Evolutionary conservation across 2,329 filamentous ascomycete genomes (phyloP).

Genomic region (Thielaviopsis cerberus): DNA sequence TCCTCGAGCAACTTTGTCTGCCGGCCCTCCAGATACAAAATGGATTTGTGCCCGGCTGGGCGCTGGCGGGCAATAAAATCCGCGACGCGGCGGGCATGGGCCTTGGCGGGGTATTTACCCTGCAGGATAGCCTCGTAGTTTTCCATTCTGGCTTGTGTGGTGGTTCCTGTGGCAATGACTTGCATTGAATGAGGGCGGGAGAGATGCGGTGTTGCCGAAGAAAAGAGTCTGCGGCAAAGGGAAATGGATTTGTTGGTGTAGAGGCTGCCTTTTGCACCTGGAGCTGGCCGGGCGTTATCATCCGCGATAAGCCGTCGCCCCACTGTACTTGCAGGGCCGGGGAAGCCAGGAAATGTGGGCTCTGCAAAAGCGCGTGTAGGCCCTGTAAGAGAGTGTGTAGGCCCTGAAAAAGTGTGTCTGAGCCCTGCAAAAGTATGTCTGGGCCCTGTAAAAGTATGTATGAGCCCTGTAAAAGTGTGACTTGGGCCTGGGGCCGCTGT

Average conservation of each 20-base stretch:
- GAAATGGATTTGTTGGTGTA: too few species aligned
- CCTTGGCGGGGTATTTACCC: slow-evolving; percentile 65
- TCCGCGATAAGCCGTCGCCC: not conserved
- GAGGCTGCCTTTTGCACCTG: not conserved
- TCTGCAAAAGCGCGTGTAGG: too few species aligned
- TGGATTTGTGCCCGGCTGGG: slow-evolving; percentile 41
- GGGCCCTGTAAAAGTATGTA: not conserved
- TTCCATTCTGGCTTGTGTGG: slow-evolving; percentile 9
- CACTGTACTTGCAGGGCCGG: not conserved
- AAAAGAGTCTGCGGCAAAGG: not conserved
- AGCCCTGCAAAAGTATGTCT: too few species aligned
- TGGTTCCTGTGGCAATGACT: not conserved
- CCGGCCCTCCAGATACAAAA: slow-evolving; percentile 78
- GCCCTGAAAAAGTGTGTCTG: too few species aligned
- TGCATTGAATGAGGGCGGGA: not conserved
- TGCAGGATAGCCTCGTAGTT: slow-evolving; percentile 30
- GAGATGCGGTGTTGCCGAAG: not conserved
- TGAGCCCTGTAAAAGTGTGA: not conserved
- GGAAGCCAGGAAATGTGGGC: too few species aligned
- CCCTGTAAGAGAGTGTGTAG: too few species aligned
- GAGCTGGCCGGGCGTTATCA: not conserved
- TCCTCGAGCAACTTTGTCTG: slow-evolving; percentile 71
- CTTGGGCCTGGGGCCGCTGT: not conserved
- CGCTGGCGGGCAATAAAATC: slow-evolving; percentile 53
- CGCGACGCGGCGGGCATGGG: slow-evolving; percentile 68